Evolutionary conservation across 208 protist species (phyloP).

Genomic region (Wallacemonas sp.): DNA sequence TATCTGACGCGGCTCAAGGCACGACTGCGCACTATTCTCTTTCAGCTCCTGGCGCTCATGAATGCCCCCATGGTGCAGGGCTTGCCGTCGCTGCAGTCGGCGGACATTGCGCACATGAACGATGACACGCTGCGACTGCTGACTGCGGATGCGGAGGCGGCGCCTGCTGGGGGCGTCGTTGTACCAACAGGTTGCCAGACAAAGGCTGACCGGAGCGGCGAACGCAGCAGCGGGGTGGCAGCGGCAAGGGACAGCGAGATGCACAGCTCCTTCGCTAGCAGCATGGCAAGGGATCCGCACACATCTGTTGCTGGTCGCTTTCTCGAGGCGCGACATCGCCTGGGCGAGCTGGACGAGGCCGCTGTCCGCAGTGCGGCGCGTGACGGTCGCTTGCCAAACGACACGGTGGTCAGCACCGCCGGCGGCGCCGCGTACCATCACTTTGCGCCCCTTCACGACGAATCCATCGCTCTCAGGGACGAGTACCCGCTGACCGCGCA

Average conservation of each 20-base stretch:
- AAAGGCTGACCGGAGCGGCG: background rate
- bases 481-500: conserved; percentile 5
- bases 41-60: conserved; percentile 24
- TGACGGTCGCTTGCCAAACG: background rate
- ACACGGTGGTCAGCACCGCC: background rate
- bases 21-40: conserved; percentile 21
- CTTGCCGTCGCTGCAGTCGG: conserved; percentile 10
- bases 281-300: conserved; percentile 1
- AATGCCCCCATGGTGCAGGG: conserved; percentile 11
- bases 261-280: conserved; percentile 8
- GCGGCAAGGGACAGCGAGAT: background rate
- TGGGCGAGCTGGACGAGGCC: background rate
- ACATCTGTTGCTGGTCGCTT: conserved; percentile 30
- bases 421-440: conserved; percentile 1
- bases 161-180: background rate
- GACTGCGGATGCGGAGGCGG: background rate
- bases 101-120: conserved; percentile 24
- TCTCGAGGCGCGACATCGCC: conserved; percentile 12
- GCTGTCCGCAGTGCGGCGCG: background rate
- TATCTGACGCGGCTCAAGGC: conserved; percentile 26
- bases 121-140: background rate
- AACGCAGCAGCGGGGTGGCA: background rate
- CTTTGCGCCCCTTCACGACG: conserved; percentile 2
- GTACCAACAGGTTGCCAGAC: background rate
- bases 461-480: background rate